Conservation (phyloP, 805 yeast genomes). For the Sugiyamaella chiloensis region DNA sequence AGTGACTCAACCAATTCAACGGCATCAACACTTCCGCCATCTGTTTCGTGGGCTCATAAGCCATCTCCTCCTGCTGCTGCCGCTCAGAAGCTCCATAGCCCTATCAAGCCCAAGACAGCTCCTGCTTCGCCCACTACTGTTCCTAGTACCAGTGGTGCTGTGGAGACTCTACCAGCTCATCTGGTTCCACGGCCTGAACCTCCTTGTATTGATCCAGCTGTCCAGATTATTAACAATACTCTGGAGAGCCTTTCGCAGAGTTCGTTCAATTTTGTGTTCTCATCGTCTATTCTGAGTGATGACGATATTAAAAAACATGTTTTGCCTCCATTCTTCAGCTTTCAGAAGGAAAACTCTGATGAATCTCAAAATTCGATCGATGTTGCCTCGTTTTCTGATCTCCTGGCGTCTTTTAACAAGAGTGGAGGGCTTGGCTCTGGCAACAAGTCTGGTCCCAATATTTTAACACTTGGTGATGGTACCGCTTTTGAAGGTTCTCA, state of each 20-base stretch:
- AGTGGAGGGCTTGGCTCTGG: constrained; percentile 10
- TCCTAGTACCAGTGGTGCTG: constrained; percentile 23
- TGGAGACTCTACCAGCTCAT: constrained; percentile 29
- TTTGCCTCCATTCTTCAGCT: constrained; percentile 31
- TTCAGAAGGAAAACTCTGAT: constrained; percentile 18
- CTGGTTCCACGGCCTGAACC: constrained; percentile 15
- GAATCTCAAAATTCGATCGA: background rate
- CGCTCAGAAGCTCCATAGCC: constrained; percentile 23
- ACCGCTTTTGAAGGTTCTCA: background rate
- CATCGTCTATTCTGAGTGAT: constrained; percentile 24
- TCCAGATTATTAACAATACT: constrained; percentile 18
- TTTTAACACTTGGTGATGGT: constrained; percentile 1
- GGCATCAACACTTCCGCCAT: constrained; percentile 57
- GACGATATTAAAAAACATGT: constrained; percentile 25
- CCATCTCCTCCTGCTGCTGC: constrained; percentile 29
- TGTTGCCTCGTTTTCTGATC: constrained; percentile 2
- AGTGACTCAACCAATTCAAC: background rate
- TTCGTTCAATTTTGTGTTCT: constrained; percentile 28
- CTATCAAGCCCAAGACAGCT: constrained; percentile 27
- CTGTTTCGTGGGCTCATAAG: constrained; percentile 63
- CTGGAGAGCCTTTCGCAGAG: constrained; percentile 23
- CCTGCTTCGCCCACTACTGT: constrained; percentile 40
- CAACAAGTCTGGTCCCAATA: constrained; percentile 6
- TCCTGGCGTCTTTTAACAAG: constrained; percentile 11
- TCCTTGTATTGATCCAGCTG: constrained; percentile 18